Evolutionary conservation across 148 eudicot genomes (phyloP).

Genomic region (Nepenthes mirabilis): DNA sequence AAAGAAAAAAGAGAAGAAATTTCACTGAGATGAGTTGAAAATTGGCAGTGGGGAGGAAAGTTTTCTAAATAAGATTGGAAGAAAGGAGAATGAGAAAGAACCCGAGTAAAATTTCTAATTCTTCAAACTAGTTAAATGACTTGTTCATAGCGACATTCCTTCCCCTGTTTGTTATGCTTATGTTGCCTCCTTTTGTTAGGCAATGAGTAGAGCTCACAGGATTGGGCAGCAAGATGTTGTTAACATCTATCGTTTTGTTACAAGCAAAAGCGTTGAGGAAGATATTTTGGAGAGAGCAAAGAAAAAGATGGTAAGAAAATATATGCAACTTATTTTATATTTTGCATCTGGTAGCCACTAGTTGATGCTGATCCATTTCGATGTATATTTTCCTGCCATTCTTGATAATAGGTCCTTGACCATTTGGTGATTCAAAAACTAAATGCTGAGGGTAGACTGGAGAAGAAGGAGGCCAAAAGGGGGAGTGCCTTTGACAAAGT

Average conservation of each 20-base stretch:
- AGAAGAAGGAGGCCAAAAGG: constrained; percentile 82
- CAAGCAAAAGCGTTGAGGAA: constrained; percentile 98
- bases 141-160: not conserved
- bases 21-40: no score
- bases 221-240: constrained; percentile 99
- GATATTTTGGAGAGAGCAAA: constrained; percentile 98
- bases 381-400: not conserved
- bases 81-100: no score
- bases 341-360: not conserved
- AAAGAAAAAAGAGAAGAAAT: no score
- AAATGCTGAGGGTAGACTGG: constrained; percentile 95
- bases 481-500: constrained; percentile 84
- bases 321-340: not conserved
- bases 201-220: constrained; percentile 99
- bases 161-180: not conserved
- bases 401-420: constrained; percentile 62
- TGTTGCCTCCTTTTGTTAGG: constrained; percentile 24
- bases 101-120: no score
- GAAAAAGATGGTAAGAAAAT: constrained; percentile 86
- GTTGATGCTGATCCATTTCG: constrained; percentile 1
- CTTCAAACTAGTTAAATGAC: no score
- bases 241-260: constrained; percentile 94
- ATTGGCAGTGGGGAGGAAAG: no score
- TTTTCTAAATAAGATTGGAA: no score
- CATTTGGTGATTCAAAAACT: constrained; percentile 97